Base-by-base conservation (phyloP, 257 asterid species). In the Linaria vulgaris region DNA sequence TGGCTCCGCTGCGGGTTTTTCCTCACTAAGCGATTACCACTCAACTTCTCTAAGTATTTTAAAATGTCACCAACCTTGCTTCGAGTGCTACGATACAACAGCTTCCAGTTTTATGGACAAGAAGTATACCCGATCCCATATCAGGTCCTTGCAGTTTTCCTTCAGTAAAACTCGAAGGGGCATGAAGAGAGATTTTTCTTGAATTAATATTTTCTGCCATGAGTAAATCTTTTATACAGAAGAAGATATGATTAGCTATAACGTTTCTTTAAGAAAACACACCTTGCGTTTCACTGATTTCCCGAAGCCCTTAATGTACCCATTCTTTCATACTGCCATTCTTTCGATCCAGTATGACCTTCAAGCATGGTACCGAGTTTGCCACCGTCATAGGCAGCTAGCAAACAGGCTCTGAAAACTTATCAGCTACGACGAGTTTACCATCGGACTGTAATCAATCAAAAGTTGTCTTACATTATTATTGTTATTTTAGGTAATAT, bases 121-220 rank as follows among this genome's bases (percentile, higher is more conserved):
- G 73, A 61, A 85, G 79, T 66, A 90, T 15, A 41, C 81, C 73
- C 31, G 86, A 70, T 49, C 90, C 99, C 86, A 89, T 89, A 16
- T 92, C 99, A 47, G 97, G 99, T 22, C 99, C 97, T 52, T 92
- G 97, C 53, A 92, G 91, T 76, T 80, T 85, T 61, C 99, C 99
- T 96, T 89, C 43, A 92, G 84, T 75, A 87, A 67, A 65, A 92
- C 79, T 38, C 97, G 86, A 34, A 92, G 94, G 50, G 99, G 99
- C 96, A 85, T 82, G 89, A 92, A 89, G 20, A 92, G 92, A 59
- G 95, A 79, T 79, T 85, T 92, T 47, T 97, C 99, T 97, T 92
- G 86, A 57, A 52, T 54, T 59, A 37, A n/a, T 67, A 51, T n/a
- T n/a, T n/a, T n/a, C n/a, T n/a, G n/a, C n/a, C 23, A 11, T 47